Evolutionary conservation across 2,329 filamentous ascomycete species (phyloP), one percentile per base, ranked within the genome.

Genomic region (Alternaria atra): DNA sequence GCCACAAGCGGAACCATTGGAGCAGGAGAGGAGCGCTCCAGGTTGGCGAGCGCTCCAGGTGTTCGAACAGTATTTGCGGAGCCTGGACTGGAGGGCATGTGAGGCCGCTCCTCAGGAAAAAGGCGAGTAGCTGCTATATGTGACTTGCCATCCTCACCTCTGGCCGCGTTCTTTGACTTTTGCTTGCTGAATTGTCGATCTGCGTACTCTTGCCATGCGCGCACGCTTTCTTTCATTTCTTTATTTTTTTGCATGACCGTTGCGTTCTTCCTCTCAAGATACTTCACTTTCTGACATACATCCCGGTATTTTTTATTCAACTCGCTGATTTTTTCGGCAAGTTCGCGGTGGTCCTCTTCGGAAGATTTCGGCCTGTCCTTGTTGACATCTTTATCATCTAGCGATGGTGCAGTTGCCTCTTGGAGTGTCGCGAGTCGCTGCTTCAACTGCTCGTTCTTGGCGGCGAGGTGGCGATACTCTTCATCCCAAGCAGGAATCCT

Each of bases 211-310:
- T 78, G 75, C 79, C 78, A 80, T 29, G 73, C 73, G 42, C 70
- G 74, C 7, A 79, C 76, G 34, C 64, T 78, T 13, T 78, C 71
- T 55, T 82, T 82, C 70, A 80, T 79, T 3, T 78, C 72, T 44
- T 69, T 73, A 53, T 79, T 77, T 54, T 77, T 76, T 44, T 73
- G 64, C 73, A 72, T 79, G 46, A 74, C 77, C 39, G 55, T 61
- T 2, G 54, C 63, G 37, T 76, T 77, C 62, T 77, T 77, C 55
- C 67, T 74, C 40, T 78, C 70, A 8, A 73, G 60, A 47, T 79
- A 78, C 56, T 69, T 75, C 4, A 73, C 59, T 50, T 69, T 70
- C 23, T 76, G 70, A 23, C 60, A 60, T 2, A 65, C 63, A 43
- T 76, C 68, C 25, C 71, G 70, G 30, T 75, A 73, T 51, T 67